phyloP scores from a whole-genome alignment of 2,329 filamentous ascomycete species.

The Penicillium capsulatum region DNA sequence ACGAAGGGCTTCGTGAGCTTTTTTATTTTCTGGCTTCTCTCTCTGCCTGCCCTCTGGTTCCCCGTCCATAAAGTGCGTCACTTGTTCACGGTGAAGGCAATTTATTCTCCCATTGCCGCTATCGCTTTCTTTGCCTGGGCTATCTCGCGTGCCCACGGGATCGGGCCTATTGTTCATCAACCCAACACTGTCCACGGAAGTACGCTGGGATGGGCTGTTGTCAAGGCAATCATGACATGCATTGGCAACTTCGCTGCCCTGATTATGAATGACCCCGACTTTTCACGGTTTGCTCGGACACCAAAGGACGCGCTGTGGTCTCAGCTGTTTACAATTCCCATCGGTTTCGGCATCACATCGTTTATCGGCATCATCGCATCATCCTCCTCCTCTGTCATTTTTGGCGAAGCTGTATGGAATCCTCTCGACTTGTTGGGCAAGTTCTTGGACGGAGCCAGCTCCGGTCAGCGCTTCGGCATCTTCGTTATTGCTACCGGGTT shows the following conservation, averaged over 20 bases:
- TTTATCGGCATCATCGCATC: constrained; percentile 82
- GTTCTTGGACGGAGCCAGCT: constrained; percentile 66
- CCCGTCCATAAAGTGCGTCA: constrained; percentile 85
- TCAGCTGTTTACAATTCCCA: constrained; percentile 69
- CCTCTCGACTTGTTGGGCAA: constrained; percentile 62
- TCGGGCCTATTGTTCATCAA: constrained; percentile 77
- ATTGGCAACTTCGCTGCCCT: constrained; percentile 89
- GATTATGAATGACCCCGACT: constrained; percentile 76
- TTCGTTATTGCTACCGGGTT: constrained; percentile 70
- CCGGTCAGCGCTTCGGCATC: constrained; percentile 67
- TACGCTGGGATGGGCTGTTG: constrained; percentile 72
- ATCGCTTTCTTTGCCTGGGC: constrained; percentile 86
- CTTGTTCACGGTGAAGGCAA: constrained; percentile 85
- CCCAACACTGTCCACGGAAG: constrained; percentile 60
- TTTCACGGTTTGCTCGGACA: constrained; percentile 74
- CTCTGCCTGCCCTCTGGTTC: constrained; percentile 81
- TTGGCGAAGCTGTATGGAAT: constrained; percentile 66
- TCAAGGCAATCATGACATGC: constrained; percentile 81
- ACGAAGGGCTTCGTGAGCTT: constrained; percentile 76
- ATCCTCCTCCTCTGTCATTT: constrained; percentile 62
- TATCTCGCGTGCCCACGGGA: constrained; percentile 72
- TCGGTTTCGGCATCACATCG: constrained; percentile 71
- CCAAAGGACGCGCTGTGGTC: constrained; percentile 75
- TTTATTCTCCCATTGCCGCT: constrained; percentile 76
- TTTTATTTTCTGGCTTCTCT: constrained; percentile 79